Evolutionary conservation across 495 filamentous ascomycete genomes (phyloP), one percentile per base, ranked within the genome.

Genomic region (Hyaloscypha hepaticicola): DNA sequence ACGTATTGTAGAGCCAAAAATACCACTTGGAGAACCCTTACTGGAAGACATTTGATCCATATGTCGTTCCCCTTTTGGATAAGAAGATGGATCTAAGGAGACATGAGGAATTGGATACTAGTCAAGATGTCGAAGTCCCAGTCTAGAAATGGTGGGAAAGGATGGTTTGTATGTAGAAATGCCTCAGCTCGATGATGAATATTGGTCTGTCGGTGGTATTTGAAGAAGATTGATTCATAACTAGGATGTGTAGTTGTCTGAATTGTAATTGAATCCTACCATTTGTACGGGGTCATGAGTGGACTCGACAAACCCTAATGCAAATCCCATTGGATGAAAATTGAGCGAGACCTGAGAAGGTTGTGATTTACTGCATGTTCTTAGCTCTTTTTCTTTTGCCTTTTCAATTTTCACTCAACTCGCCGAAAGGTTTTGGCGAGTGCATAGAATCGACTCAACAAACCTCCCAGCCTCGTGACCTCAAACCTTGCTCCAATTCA

Each of bases 11-110:
- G 77, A 79, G 75, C 70, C 84, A 87, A 75, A 78, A 84, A 69
- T 87, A 87, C 69, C 85, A 88, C 71, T 77, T 87, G 21, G 80
- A 82, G 71, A 87, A 87, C 72, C 85, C 85, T 0, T 89, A 89
- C 78, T 62, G 85, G 85, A 82, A 87, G 80, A 87, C 85, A 12
- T 90, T 90, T 66, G 84, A 88, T 68, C 82, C 84, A 7, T 87
- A 88, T 67, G 85, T 88, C 11, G 77, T 84, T 58, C 87, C 86
- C 29, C 68, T 89, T 60, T 73, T 89, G 50, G 86, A 87, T 70
- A 81, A 80, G 72, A 76, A 80, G n/a, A 87, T 88, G 84, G 85
- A 88, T 70, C 69, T 88, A 63, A 68, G 83, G n/a, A 73, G 87
- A 8, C 82, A 81, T 75, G 82, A 88, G 74, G 87, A 89, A 74